A percentile compares a stretch with the other conserved stretches of the same genome.
phyloP scores from a whole-genome alignment of 441 rosid species.

The Biscutella laevigata region DNA sequence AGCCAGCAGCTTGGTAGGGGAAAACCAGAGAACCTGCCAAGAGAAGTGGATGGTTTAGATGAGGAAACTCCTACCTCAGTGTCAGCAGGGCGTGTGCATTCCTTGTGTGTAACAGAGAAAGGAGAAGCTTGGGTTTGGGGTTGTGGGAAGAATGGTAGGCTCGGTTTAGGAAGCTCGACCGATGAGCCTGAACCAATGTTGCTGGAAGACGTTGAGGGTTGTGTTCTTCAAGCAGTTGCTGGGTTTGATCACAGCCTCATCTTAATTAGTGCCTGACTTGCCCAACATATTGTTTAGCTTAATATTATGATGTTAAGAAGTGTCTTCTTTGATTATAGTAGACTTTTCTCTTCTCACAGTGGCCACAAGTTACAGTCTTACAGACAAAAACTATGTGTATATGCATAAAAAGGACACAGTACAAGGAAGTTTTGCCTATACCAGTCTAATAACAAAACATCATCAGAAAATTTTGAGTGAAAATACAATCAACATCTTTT shows the following conservation, averaged over 20 bases:
- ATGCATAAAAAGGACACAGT: slow-evolving; percentile 23
- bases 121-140: slow-evolving; percentile 89
- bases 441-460: slow-evolving; percentile 21
- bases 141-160: slow-evolving; percentile 78
- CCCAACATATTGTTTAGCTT: too few relatives aligned
- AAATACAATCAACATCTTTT: slow-evolving; percentile 20
- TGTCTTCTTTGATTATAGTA: too few relatives aligned
- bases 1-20: slow-evolving; percentile 72
- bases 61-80: slow-evolving; percentile 43
- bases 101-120: slow-evolving; percentile 52
- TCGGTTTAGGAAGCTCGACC: slow-evolving; percentile 68
- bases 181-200: slow-evolving; percentile 60
- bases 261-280: too few relatives aligned
- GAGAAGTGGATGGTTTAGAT: slow-evolving; percentile 39
- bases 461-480: slow-evolving; percentile 19
- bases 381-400: slow-evolving; percentile 21
- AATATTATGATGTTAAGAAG: too few relatives aligned
- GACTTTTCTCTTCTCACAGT: too few relatives aligned
- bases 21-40: slow-evolving; percentile 46
- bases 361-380: slow-evolving; percentile 14
- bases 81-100: slow-evolving; percentile 73
- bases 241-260: slow-evolving; percentile 83
- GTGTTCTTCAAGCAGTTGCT: slow-evolving; percentile 54
- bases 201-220: slow-evolving; percentile 48
- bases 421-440: slow-evolving; percentile 20